phyloP scores from a whole-genome alignment of 306 rosid species.

The Trichosanthes cucumerina region DNA sequence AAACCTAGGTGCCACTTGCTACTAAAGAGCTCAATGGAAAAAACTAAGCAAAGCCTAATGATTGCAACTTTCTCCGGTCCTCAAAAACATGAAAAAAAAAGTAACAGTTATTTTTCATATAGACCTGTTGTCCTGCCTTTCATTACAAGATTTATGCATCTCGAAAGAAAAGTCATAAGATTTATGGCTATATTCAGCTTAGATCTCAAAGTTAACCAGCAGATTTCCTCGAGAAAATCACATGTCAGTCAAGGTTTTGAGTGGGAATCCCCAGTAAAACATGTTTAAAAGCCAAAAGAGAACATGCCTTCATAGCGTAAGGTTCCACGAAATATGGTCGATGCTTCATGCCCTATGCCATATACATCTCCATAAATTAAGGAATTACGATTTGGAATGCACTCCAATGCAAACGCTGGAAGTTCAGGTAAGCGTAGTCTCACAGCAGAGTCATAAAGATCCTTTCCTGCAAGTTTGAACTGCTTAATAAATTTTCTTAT shows the following conservation, averaged over 20 bases:
- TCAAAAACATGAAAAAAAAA: not conserved
- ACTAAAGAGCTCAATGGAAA: not conserved
- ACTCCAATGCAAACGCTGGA: conserved; percentile 90
- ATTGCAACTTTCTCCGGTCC: not conserved
- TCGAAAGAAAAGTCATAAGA: not conserved
- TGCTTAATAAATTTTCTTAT: not conserved
- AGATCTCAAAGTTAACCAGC: not conserved
- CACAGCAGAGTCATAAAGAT: conserved; percentile 71
- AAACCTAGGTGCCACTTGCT: not conserved
- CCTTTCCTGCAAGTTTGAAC: conserved; percentile 44
- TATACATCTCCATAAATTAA: conserved; percentile 71
- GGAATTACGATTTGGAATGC: conserved; percentile 84
- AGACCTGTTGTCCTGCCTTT: not conserved
- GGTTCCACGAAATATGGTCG: conserved; percentile 86
- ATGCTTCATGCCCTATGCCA: conserved; percentile 72
- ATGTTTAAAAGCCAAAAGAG: conserved; percentile 7
- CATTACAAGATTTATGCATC: not conserved
- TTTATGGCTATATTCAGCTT: not conserved
- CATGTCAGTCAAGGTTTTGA: not conserved
- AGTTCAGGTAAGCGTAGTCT: conserved; percentile 54
- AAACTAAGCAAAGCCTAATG: not conserved
- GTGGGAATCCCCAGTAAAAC: not conserved
- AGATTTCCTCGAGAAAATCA: not conserved
- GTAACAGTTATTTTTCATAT: not conserved
- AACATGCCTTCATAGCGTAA: conserved; percentile 85